Evolutionary conservation across 2,329 filamentous ascomycete genomes (phyloP), one percentile per base, ranked within the genome.

Genomic region (Colletotrichum karsti): DNA sequence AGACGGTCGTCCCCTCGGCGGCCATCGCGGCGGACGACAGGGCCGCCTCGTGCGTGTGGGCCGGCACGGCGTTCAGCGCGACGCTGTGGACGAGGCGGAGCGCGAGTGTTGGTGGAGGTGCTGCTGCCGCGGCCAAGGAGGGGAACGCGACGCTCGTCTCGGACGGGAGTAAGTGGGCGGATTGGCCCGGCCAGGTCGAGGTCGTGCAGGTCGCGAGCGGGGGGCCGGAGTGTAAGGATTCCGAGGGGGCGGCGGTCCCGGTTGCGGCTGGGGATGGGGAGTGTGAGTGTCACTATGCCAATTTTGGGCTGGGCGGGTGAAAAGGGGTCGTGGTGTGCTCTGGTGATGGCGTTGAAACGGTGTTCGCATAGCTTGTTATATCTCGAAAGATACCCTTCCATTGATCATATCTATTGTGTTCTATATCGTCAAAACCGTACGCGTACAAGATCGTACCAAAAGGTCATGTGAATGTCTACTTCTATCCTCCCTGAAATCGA

Each of bases 181-280:
- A 77, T 1, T 92, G 89, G 89, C 87, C 88, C 0, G 90, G 84
- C 63, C 85, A 87, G 18, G 84, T 90, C 2, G 84, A 88, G 55
- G 78, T 91, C 41, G 79, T 81, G 60, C 85, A 91, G 76, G 75
- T 80, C 28, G 84, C 87, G 69, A 76, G 78, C 2, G 82, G 82
- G 7, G 80, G 85, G 3, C 90, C 90, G 1, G 81, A 83, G 20
- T 92, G 91, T 75, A 82, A 79, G 55, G 80, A 84, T 56, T 69
- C 67, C 3, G 63, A 74, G 5, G 82, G 83, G 4, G 73, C 74
- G 1, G 63, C 62, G n/a, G 73, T 85, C 26, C 80, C 78, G 0
- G 73, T 83, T 4, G 79, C 80, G 63, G 76, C 77, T 8, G 77
- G 79, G 9, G 59, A 69, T 2, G 78, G 78, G 6, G 72, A 74